Conservation (phyloP, 164 flowering plant genomes). For the Macadamia tetraphylla region DNA sequence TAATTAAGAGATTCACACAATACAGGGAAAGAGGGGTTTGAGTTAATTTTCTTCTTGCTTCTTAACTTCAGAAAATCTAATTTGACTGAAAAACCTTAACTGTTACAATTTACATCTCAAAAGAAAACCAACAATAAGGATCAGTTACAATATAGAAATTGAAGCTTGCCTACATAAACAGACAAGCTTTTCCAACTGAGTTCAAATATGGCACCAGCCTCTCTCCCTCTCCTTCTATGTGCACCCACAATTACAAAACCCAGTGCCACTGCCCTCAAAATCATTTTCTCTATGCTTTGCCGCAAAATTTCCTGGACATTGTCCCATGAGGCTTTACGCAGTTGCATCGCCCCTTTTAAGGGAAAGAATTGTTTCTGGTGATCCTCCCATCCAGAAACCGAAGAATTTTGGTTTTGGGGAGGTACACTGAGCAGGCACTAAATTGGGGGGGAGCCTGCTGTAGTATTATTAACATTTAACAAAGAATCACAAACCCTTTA, state of each 20-base stretch:
- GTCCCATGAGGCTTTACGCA: background rate
- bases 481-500: constrained; percentile 38
- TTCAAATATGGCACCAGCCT: constrained; percentile 11
- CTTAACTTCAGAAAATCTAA: too few relatives aligned
- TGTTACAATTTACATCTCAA: constrained; percentile 38
- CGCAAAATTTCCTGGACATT: background rate
- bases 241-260: constrained; percentile 3
- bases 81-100: background rate
- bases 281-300: background rate
- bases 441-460: constrained; percentile 29
- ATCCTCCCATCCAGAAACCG: background rate
- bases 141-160: constrained; percentile 26
- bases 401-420: background rate
- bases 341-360: background rate
- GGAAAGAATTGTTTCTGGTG: constrained; percentile 2
- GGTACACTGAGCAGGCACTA: constrained; percentile 25
- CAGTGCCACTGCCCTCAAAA: too few relatives aligned
- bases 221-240: constrained; percentile 1
- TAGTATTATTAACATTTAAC: constrained; percentile 39
- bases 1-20: too few relatives aligned
- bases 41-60: too few relatives aligned
- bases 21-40: too few relatives aligned
- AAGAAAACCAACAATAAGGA: constrained; percentile 4
- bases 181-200: constrained; percentile 23
- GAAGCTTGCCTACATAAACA: constrained; percentile 24